These are phyloP conservation scores for Fagopyrum tataricum DNA, from an alignment of 148 eudicot genomes.

Conservation along the genomic window DNA sequence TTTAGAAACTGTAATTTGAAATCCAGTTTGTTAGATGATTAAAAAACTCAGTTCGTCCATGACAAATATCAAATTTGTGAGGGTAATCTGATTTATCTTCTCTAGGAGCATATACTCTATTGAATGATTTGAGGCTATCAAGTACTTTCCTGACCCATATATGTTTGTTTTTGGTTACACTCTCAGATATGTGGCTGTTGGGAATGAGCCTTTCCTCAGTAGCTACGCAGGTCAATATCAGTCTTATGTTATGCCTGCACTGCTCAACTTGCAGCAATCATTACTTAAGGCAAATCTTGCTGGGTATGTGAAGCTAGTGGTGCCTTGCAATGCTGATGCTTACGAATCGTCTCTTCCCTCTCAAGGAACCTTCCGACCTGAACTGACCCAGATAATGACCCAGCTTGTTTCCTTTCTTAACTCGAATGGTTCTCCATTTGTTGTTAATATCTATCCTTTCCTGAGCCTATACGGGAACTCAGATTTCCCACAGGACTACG, in stretches of 20 bases:
- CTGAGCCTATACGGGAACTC: slow-evolving; percentile 67
- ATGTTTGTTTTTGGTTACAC: not conserved
- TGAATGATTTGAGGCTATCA: not conserved
- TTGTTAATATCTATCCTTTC: slow-evolving; percentile 84
- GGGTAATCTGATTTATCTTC: not conserved
- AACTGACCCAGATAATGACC: slow-evolving; percentile 55
- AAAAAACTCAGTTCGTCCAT: not conserved
- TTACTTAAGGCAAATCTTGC: slow-evolving; percentile 66
- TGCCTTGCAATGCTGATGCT: slow-evolving; percentile 90
- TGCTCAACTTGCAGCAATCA: slow-evolving; percentile 67
- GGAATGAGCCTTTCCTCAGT: slow-evolving; percentile 80
- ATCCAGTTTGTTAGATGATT: not conserved
- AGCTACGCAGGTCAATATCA: slow-evolving; percentile 62
- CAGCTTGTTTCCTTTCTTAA: slow-evolving; percentile 64
- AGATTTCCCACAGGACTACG: slow-evolving; percentile 87
- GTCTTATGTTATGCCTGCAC: slow-evolving; percentile 62
- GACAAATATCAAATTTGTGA: not conserved
- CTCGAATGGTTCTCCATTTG: slow-evolving; percentile 68
- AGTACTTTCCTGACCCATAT: not conserved
- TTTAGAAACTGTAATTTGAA: not conserved
- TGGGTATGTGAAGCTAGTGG: slow-evolving; percentile 56
- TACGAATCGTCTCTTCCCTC: slow-evolving; percentile 67
- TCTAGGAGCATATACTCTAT: not conserved
- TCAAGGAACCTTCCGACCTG: slow-evolving; percentile 74
- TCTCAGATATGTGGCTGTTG: slow-evolving; percentile 75